Evolutionary conservation across 1,284 basidiomycete species (phyloP).

Genomic region (Ceratobasidium papillatum): DNA sequence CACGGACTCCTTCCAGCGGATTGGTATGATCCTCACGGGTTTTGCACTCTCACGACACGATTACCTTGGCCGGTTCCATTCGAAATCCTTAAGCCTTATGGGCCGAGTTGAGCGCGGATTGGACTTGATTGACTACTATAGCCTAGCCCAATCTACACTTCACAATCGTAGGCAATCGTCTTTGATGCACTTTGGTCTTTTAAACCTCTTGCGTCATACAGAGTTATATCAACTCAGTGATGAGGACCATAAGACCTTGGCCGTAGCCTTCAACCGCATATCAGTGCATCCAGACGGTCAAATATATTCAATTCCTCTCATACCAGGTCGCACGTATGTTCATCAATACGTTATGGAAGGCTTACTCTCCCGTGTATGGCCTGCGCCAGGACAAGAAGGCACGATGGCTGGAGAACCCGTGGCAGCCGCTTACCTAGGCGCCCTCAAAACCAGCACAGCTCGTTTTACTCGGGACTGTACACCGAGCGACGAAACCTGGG

Average conservation of each 20-base stretch:
- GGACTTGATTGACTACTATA: not conserved
- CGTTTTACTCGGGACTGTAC: not conserved
- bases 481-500: not conserved
- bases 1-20: not conserved
- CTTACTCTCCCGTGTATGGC: not conserved
- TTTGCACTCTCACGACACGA: not conserved
- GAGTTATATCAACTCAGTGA: not conserved
- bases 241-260: not conserved
- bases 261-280: not conserved
- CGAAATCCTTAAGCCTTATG: not conserved
- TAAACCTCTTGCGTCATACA: not conserved
- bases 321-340: not conserved
- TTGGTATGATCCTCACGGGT: not conserved
- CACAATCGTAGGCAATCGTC: not conserved
- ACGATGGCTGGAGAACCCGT: not conserved
- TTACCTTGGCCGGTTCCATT: not conserved
- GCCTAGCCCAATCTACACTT: not conserved
- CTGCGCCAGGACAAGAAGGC: not conserved
- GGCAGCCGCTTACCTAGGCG: not conserved
- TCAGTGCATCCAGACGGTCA: not conserved
- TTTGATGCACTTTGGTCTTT: not conserved
- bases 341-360: not conserved
- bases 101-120: not conserved
- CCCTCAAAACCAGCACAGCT: not conserved
- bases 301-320: not conserved